Evolutionary conservation across 2,329 filamentous ascomycete genomes (phyloP), one percentile per base, ranked within the genome.

Genomic region (Claviceps pusilla): DNA sequence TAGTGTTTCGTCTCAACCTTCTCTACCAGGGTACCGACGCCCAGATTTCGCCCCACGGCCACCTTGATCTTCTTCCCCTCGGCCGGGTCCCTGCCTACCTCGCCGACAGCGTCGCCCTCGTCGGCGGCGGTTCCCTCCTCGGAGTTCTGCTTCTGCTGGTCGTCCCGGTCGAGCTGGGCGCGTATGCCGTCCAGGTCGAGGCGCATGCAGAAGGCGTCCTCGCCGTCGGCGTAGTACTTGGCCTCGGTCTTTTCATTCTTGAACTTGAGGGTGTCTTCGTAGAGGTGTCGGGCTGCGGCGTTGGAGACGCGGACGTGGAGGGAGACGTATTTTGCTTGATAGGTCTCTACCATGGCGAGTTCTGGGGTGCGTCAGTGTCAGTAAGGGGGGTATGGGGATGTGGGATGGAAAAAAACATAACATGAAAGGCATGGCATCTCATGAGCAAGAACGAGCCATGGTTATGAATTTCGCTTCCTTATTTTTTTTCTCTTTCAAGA

Each of bases 141-240:
- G 7, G 64, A 64, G 10, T 19, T 19, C 19, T 19, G 19, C 19
- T 59, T 62, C n/a, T 61, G 64, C 54, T 58, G 62, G 14, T 60
- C 48, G 7, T n/a, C 62, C 19, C 58, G 57, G 14, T 60, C 58
- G 53, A 73, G 64, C 64, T 73, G 71, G 56, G 73, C 71, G 57
- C 73, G 69, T 66, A 86, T 76, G 60, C 76, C 74, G 56, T 78
- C 73, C 47, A 98, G 77, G 64, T 97, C 86, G 68, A 95, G 86
- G 58, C 83, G 84, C 93, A 98, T 98, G 66, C 83, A 87, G 67
- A 83, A 95, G 42, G 93, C 93, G 73, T 98, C 89, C 73, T 98
- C 93, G 57, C 91, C 91, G 69, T 98, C 93, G 55, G 93, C 93
- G 68, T 98, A 98, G 78, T 95, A 95, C 72, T 90, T 93, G 50